Evolutionary conservation across 1,139 yeast species (phyloP), one percentile per base, ranked within the genome.

Genomic region (Arxiozyma bovina): DNA sequence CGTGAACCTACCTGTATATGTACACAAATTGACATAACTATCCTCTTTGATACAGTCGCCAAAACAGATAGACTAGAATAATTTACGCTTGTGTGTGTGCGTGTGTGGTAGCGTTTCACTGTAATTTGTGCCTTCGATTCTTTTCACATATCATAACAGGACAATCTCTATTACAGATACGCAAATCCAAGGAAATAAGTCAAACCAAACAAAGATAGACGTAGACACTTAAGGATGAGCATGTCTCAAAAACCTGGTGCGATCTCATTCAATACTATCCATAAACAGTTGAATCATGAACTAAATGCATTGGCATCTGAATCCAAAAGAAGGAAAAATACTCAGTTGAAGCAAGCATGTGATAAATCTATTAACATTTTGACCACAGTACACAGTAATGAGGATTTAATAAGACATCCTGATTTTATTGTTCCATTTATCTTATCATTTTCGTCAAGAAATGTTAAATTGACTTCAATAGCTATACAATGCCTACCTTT

Each of bases 401-500:
- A 71, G 53, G 72, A 65, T 50, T 50, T 68, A 49, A 57, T 62
- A 50, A 54, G 64, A 57, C 58, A 77, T 57, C 74, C 81, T 0
- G 80, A 78, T 45, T 78, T 89, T 57, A 76, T 84, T 8, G 72
- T 75, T 2, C 97, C 98, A 0, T 85, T 89, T 58, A 70, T 87
- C 20, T 67, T 83, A 47, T 85, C 96, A 0, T 85, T 96, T 63
- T 77, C 82, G 22, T 79, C 93, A 0, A 80, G 87, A 50, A 87
- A 86, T 67, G 83, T 85, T 12, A 88, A 88, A 66, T 77, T 87
- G 59, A 82, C 85, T 43, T 77, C 87, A 1, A 75, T 84, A 12
- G 83, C 96, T 0, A 75, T 90, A 50, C 90, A 86, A 56, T 78
- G 87, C 45, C 70, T 89, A 21, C 85, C 84, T 57, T 76, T 77